These are phyloP conservation scores for Daphne laureola DNA, from an alignment of 441 rosid species.

Conservation along the genomic window DNA sequence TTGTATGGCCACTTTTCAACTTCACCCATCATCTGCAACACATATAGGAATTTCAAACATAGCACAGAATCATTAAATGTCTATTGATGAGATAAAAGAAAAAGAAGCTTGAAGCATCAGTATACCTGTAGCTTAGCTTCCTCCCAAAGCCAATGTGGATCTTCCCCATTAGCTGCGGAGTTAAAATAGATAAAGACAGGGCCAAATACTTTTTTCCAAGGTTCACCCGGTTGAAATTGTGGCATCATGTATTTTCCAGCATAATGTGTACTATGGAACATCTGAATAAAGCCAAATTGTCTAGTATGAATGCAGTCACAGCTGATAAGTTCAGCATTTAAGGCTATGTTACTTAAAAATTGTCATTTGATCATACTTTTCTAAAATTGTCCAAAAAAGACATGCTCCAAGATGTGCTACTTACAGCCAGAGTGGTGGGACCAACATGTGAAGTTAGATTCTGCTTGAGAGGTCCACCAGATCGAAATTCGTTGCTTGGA, in stretches of 20 bases:
- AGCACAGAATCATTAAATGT: constrained; percentile 12
- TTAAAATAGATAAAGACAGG: constrained; percentile 67
- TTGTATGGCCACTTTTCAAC: constrained; percentile 69
- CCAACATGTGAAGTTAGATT: constrained; percentile 72
- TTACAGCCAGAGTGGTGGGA: constrained; percentile 69
- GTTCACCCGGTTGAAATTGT: constrained; percentile 38
- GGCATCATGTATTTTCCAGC: constrained; percentile 56
- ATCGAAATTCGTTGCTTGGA: constrained; percentile 63
- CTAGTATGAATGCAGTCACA: constrained; percentile 11
- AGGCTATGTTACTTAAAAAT: not conserved
- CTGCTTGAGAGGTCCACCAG: constrained; percentile 76
- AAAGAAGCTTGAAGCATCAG: not conserved
- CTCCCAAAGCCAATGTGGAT: constrained; percentile 50
- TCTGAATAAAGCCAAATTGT: constrained; percentile 22
- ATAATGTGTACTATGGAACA: constrained; percentile 59
- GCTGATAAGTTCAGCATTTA: constrained; percentile 6
- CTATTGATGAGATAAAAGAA: constrained; percentile 6
- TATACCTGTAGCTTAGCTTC: constrained; percentile 67
- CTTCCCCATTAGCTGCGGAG: constrained; percentile 35
- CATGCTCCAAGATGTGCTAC: constrained; percentile 19
- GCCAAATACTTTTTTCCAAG: constrained; percentile 75
- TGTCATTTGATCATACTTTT: constrained; percentile 8
- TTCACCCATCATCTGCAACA: constrained; percentile 38
- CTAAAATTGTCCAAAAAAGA: not conserved
- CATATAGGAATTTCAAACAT: constrained; percentile 12